Evolutionary conservation across 108 stramenopile species (phyloP).

Genomic region (Cyclotella distinguenda): DNA sequence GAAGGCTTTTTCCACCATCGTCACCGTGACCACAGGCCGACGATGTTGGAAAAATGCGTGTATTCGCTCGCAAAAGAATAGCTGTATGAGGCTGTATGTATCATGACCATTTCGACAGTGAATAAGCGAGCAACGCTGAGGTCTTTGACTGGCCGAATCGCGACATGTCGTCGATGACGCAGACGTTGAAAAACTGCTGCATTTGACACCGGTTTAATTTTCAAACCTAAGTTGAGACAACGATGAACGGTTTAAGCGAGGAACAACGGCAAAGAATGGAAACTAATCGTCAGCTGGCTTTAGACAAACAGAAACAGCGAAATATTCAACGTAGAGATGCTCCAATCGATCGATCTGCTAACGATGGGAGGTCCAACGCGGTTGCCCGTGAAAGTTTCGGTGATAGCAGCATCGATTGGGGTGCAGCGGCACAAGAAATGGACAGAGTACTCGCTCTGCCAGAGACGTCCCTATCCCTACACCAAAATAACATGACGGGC

Average conservation of each 20-base stretch:
- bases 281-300: slow-evolving; percentile 2
- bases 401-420: slow-evolving; percentile 22
- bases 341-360: not conserved
- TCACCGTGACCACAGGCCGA: too few species aligned
- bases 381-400: slow-evolving; percentile 10
- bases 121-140: too few species aligned
- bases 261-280: slow-evolving; percentile 25
- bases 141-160: too few species aligned
- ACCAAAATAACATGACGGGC: not conserved
- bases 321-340: not conserved
- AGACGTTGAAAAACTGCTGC: too few species aligned
- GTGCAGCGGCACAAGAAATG: not conserved
- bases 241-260: slow-evolving; percentile 12
- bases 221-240: too few species aligned
- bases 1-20: too few species aligned
- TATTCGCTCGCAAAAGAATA: too few species aligned
- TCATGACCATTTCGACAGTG: too few species aligned
- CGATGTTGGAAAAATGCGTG: too few species aligned
- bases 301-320: not conserved
- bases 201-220: too few species aligned
- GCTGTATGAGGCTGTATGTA: too few species aligned
- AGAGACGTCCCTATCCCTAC: not conserved
- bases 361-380: not conserved
- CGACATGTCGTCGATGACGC: too few species aligned
- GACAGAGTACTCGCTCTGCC: not conserved